Evolutionary conservation across 2,329 filamentous ascomycete genomes (phyloP).

Genomic region (Talaromyces albobiverticillius): DNA sequence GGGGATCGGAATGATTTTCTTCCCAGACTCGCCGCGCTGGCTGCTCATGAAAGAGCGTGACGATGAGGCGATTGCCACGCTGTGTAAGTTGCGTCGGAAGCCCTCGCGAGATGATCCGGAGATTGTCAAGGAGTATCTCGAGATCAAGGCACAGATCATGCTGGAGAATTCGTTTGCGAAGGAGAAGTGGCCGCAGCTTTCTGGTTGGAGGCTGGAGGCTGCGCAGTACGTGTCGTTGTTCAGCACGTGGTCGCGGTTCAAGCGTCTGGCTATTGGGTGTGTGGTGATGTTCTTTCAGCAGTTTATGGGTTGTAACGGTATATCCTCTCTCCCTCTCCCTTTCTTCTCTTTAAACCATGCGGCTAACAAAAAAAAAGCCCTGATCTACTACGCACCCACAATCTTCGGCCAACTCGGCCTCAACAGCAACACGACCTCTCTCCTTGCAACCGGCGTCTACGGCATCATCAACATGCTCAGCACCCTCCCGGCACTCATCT

Average conservation of each 20-base stretch:
- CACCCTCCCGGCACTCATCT: constrained; percentile 32
- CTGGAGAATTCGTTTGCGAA: constrained; percentile 32
- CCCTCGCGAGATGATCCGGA: constrained; percentile 44
- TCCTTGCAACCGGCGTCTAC: constrained; percentile 36
- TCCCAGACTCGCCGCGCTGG: constrained; percentile 59
- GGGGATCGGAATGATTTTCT: constrained; percentile 43
- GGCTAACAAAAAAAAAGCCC: constrained; percentile 23
- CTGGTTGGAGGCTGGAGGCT: constrained; percentile 28
- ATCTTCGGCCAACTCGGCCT: constrained; percentile 47
- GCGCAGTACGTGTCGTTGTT: constrained; percentile 35
- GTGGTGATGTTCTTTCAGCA: constrained; percentile 45
- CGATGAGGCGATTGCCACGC: constrained; percentile 46
- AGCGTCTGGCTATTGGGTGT: constrained; percentile 38
- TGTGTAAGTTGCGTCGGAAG: constrained; percentile 47
- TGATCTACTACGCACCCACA: constrained; percentile 50
- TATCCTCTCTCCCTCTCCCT: too few relatives aligned
- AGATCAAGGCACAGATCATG: constrained; percentile 47
- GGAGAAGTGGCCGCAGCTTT: constrained; percentile 28
- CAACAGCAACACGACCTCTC: constrained; percentile 32
- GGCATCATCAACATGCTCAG: constrained; percentile 39
- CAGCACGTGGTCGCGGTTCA: constrained; percentile 34
- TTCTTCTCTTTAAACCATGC: neutral
- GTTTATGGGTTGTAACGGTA: constrained; percentile 47
- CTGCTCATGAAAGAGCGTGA: constrained; percentile 49
- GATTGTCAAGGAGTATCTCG: constrained; percentile 50